phyloP scores from a whole-genome alignment of 805 yeast genomes.

The Candida boidinii region DNA sequence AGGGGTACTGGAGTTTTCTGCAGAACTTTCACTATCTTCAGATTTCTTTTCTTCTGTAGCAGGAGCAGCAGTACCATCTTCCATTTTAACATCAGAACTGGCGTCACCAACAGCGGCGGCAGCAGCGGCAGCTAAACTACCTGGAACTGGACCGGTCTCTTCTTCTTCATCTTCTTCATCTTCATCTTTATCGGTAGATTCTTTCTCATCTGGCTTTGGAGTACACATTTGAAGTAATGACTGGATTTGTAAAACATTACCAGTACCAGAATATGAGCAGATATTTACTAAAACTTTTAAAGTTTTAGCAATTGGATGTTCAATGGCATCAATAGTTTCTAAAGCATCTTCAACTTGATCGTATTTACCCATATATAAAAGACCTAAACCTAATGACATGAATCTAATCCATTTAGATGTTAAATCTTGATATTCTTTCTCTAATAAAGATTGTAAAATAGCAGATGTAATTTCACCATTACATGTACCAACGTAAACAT shows the following conservation, averaged over 20 bases:
- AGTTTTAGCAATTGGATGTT: slow-evolving; percentile 86
- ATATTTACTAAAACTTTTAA: slow-evolving; percentile 84
- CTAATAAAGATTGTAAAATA: slow-evolving; percentile 81
- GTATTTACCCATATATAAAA: slow-evolving; percentile 86
- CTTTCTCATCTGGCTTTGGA: slow-evolving; percentile 50
- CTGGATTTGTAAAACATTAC: slow-evolving; percentile 93
- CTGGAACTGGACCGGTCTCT: slow-evolving; percentile 25
- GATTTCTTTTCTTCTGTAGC: slow-evolving; percentile 17
- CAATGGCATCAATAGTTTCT: slow-evolving; percentile 90
- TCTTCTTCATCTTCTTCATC: slow-evolving; percentile 36
- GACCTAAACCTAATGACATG: slow-evolving; percentile 85
- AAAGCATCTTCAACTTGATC: slow-evolving; percentile 91
- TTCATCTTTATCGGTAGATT: slow-evolving; percentile 52
- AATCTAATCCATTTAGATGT: slow-evolving; percentile 83
- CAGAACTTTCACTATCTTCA: slow-evolving; percentile 24
- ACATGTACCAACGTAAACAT: slow-evolving; percentile 91
- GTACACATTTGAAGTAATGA: slow-evolving; percentile 83
- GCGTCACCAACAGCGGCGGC: slow-evolving; percentile 16
- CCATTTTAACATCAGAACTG: slow-evolving; percentile 17
- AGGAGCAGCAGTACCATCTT: slow-evolving; percentile 23
- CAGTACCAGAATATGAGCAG: slow-evolving; percentile 96
- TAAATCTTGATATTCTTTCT: slow-evolving; percentile 70
- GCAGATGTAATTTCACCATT: slow-evolving; percentile 93
- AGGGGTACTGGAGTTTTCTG: slow-evolving; percentile 22
- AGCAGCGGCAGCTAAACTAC: slow-evolving; percentile 13